Percentiles rank a stretch among this genome's conserved stretches.
Conservation (phyloP, 208 protist species). For the Leishmania major region DNA sequence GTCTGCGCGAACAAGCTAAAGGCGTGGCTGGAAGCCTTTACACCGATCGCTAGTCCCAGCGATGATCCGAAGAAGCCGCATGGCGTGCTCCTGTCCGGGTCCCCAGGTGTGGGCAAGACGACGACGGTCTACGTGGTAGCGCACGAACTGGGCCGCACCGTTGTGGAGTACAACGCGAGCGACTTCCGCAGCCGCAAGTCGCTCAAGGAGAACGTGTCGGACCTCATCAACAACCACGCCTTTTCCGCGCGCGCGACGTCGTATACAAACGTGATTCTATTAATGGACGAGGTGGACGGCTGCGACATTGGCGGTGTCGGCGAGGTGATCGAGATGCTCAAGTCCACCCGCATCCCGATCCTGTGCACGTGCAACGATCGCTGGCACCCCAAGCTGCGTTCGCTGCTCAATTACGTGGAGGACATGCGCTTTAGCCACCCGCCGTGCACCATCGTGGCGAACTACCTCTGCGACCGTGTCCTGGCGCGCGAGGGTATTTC, state of each 20-base stretch:
- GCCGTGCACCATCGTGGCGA: conserved; percentile 84
- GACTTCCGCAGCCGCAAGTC: conserved; percentile 96
- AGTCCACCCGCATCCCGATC: conserved; percentile 94
- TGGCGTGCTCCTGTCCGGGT: conserved; percentile 93
- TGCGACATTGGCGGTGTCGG: conserved; percentile 98
- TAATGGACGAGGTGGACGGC: conserved; percentile 99
- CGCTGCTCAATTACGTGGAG: conserved; percentile 95
- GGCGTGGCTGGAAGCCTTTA: conserved; percentile 93
- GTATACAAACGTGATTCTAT: conserved; percentile 84
- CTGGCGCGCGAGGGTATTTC: conserved; percentile 91
- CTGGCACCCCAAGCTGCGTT: conserved; percentile 92
- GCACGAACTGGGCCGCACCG: conserved; percentile 80
- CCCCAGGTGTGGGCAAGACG: conserved; percentile 99
- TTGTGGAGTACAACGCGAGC: conserved; percentile 99
- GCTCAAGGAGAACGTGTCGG: conserved; percentile 82
- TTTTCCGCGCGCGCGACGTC: conserved; percentile 60
- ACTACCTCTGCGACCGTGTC: conserved; percentile 86
- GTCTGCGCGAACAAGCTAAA: conserved; percentile 82
- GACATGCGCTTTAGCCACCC: conserved; percentile 95
- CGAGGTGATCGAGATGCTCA: conserved; percentile 96
- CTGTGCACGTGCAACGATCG: conserved; percentile 99
- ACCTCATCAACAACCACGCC: conserved; percentile 76
- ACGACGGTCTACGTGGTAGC: conserved; percentile 94
- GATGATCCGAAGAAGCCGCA: conserved; percentile 62
- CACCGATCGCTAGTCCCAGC: conserved; percentile 42